Conservation (phyloP, 805 yeast genomes). For the Schizosaccharomyces cryophilus region DNA sequence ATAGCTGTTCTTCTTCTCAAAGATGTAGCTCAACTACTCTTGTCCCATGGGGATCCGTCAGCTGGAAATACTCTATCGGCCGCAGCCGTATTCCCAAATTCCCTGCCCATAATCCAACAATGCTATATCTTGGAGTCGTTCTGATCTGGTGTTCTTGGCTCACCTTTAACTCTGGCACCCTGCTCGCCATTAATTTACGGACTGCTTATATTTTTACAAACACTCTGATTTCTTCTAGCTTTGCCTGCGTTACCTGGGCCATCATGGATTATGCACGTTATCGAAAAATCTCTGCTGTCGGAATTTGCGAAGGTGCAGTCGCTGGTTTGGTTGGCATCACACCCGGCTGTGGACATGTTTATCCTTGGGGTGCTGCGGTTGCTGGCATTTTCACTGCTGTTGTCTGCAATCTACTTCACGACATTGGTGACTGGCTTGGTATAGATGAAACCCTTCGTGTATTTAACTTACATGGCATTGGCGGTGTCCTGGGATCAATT, state of each 20-base stretch:
- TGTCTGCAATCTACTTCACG: slow-evolving; percentile 7
- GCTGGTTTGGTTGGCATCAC: slow-evolving; percentile 90
- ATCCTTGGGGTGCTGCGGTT: slow-evolving; percentile 61
- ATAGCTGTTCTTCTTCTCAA: neutral
- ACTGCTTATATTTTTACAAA: slow-evolving; percentile 82
- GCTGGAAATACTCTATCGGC: neutral
- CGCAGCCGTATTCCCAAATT: neutral
- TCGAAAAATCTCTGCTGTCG: slow-evolving; percentile 58
- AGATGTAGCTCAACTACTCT: no score
- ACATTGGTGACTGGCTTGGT: slow-evolving; percentile 24
- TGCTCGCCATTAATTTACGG: slow-evolving; percentile 75
- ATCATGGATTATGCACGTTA: slow-evolving; percentile 56
- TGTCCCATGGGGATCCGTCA: neutral
- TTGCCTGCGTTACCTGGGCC: slow-evolving; percentile 86
- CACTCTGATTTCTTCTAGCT: slow-evolving; percentile 78
- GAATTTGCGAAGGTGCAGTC: slow-evolving; percentile 75
- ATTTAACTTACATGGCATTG: slow-evolving; percentile 80
- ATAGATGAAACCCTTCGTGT: slow-evolving; percentile 95
- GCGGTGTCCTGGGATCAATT: slow-evolving; percentile 64
- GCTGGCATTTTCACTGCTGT: slow-evolving; percentile 37
- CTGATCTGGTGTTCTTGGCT: slow-evolving; percentile 97
- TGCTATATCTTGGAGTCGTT: slow-evolving; percentile 51
- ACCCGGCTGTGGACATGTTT: slow-evolving; percentile 91
- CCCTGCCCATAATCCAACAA: neutral
- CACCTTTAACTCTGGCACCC: slow-evolving; percentile 92